Evolutionary conservation across 768 basidiomycete genomes (phyloP).

Genomic region (Lanmaoa rubissima): DNA sequence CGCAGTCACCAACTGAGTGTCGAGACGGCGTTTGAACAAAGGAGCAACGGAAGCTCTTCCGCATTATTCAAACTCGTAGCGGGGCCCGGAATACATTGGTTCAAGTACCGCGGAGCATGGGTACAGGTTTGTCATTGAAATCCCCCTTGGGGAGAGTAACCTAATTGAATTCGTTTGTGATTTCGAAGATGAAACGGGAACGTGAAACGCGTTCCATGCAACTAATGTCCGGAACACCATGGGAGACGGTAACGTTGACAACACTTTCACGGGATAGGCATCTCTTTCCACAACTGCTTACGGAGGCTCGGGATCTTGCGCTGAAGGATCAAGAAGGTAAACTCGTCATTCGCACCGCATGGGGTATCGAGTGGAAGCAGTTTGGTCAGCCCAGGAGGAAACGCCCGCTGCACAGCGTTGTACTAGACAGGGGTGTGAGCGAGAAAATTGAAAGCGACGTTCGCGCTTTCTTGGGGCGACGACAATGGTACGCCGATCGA

Average conservation of each 20-base stretch:
- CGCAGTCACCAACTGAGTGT: constrained; percentile 93
- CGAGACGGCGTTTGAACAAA: constrained; percentile 86
- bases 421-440: constrained; percentile 78
- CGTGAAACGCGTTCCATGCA: constrained; percentile 92
- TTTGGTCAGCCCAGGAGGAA: constrained; percentile 91
- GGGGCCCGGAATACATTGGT: constrained; percentile 92
- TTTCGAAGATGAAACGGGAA: constrained; percentile 82
- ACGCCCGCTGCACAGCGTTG: constrained; percentile 84
- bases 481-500: constrained; percentile 95
- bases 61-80: constrained; percentile 93
- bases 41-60: constrained; percentile 87
- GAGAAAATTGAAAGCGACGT: constrained; percentile 82
- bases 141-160: neutral
- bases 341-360: constrained; percentile 93
- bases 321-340: constrained; percentile 87
- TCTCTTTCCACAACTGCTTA: constrained; percentile 76
- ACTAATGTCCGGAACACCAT: constrained; percentile 87
- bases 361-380: constrained; percentile 95
- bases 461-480: constrained; percentile 74
- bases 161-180: neutral
- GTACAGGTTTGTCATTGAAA: constrained; percentile 66
- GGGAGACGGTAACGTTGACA: constrained; percentile 96
- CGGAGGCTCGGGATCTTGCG: constrained; percentile 88
- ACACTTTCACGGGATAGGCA: constrained; percentile 83
- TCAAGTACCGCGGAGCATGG: constrained; percentile 89